Percentiles rank a stretch among this genome's conserved stretches.
Evolutionary conservation across 2,329 filamentous ascomycete genomes (phyloP).

Genomic region (Aspergillus jensenii): DNA sequence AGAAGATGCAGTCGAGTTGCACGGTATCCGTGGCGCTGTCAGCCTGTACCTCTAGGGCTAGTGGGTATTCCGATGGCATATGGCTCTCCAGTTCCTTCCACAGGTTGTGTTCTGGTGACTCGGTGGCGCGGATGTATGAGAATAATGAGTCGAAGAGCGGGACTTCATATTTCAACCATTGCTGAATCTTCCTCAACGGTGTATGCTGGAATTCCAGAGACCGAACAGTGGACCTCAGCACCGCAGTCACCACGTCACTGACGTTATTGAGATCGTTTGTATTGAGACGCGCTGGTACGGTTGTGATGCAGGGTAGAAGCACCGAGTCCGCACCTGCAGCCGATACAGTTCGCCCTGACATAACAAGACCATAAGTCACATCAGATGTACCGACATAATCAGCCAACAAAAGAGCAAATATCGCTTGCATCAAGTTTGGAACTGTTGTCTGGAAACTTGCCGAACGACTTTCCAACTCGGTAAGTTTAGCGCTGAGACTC

Average conservation of each 20-base stretch:
- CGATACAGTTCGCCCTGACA: constrained; percentile 34
- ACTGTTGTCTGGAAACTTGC: constrained; percentile 30
- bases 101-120: constrained; percentile 16
- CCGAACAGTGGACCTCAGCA: constrained; percentile 25
- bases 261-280: constrained; percentile 21
- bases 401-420: constrained; percentile 36
- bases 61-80: constrained; percentile 37
- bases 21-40: constrained; percentile 23
- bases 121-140: constrained; percentile 28
- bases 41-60: constrained; percentile 36
- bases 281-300: constrained; percentile 36
- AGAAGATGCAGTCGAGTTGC: constrained; percentile 26
- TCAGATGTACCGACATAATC: constrained; percentile 27
- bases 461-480: constrained; percentile 26
- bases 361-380: constrained; percentile 34
- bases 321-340: constrained; percentile 32
- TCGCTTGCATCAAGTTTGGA: constrained; percentile 31
- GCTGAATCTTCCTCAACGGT: constrained; percentile 35
- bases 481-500: constrained; percentile 20
- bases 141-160: constrained; percentile 38
- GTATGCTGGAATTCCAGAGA: constrained; percentile 39
- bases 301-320: constrained; percentile 38
- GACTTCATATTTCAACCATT: constrained; percentile 32
- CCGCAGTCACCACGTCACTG: constrained; percentile 20
- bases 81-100: constrained; percentile 34